Evolutionary conservation across 202 grass and related monocot species (phyloP).

Genomic region (Brachypodium distachyon): DNA sequence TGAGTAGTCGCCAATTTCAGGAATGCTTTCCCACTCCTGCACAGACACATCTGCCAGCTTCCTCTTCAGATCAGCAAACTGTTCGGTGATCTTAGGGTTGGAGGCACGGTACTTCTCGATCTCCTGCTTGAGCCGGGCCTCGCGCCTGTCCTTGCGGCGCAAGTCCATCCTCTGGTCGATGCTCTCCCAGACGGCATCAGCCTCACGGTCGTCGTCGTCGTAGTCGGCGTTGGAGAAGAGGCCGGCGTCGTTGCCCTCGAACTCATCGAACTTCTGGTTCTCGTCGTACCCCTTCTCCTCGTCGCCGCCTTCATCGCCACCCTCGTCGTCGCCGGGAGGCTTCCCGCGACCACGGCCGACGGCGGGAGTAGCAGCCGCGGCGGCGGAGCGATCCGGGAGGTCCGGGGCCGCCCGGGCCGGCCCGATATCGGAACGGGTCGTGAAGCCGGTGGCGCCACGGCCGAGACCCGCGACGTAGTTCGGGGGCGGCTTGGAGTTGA

Average conservation of each 20-base stretch:
- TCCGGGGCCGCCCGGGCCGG: constrained; percentile 85
- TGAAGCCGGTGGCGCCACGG: constrained; percentile 92
- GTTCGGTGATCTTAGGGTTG: constrained; percentile 97
- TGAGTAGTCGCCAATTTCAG: constrained; percentile 90
- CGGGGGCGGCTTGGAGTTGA: constrained; percentile 82
- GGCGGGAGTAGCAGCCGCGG: constrained; percentile 16
- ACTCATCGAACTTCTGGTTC: constrained; percentile 96
- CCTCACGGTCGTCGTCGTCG: constrained; percentile 92
- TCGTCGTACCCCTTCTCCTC: constrained; percentile 96
- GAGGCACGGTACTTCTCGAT: constrained; percentile 99
- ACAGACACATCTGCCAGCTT: constrained; percentile 53
- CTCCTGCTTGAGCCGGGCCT: constrained; percentile 88
- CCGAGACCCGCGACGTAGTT: constrained; percentile 91
- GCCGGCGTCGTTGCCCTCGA: constrained; percentile 90
- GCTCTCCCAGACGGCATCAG: constrained; percentile 89
- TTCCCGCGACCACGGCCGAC: constrained; percentile 64
- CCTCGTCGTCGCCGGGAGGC: constrained; percentile 48
- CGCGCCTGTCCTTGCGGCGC: constrained; percentile 79
- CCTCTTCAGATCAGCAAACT: constrained; percentile 85
- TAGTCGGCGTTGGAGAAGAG: constrained; percentile 93
- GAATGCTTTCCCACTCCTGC: constrained; percentile 96
- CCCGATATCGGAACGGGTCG: constrained; percentile 87
- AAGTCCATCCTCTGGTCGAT: constrained; percentile 89
- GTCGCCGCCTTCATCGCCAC: constrained; percentile 66
- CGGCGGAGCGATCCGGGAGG: constrained; percentile 76